phyloP scores from a whole-genome alignment of 768 basidiomycete genomes.

The Naganishia vaughanmartiniae region DNA sequence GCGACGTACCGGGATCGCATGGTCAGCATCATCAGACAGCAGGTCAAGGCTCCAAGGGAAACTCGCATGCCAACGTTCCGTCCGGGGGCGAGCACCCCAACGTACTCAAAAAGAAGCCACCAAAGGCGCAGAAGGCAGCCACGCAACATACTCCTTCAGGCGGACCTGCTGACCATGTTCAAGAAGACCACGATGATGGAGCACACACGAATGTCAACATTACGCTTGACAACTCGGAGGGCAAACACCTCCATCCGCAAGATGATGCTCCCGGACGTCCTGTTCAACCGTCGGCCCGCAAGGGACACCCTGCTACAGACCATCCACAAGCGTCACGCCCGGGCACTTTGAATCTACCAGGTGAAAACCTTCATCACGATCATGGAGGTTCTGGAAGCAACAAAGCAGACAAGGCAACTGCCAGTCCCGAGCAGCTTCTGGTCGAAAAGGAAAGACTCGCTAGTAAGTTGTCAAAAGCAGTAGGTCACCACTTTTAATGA shows the following conservation, averaged over 20 bases:
- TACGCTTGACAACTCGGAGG: neutral
- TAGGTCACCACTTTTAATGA: neutral
- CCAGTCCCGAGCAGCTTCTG: conserved; percentile 19
- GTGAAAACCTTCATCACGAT: neutral
- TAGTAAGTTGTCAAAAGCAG: conserved; percentile 11
- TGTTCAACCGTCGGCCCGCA: neutral
- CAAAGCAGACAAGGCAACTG: neutral
- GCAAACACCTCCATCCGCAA: neutral
- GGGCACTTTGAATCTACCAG: conserved; percentile 1
- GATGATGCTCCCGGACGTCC: neutral
- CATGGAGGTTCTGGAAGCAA: neutral
- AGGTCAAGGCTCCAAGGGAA: neutral
- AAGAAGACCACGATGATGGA: neutral
- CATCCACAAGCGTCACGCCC: neutral
- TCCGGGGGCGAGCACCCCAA: neutral
- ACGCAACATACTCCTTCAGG: neutral
- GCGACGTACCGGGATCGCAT: neutral
- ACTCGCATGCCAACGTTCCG: neutral
- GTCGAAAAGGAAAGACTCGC: conserved; percentile 28
- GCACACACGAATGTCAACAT: conserved; percentile 1
- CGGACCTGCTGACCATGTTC: neutral
- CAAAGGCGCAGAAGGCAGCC: neutral
- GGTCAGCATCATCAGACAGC: neutral
- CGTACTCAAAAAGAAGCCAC: conserved; percentile 23
- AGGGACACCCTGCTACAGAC: conserved; percentile 7